These are phyloP conservation scores for Mucor saturninus DNA, from an alignment of 371 early-diverging fungal genomes.

Conservation along the genomic window DNA sequence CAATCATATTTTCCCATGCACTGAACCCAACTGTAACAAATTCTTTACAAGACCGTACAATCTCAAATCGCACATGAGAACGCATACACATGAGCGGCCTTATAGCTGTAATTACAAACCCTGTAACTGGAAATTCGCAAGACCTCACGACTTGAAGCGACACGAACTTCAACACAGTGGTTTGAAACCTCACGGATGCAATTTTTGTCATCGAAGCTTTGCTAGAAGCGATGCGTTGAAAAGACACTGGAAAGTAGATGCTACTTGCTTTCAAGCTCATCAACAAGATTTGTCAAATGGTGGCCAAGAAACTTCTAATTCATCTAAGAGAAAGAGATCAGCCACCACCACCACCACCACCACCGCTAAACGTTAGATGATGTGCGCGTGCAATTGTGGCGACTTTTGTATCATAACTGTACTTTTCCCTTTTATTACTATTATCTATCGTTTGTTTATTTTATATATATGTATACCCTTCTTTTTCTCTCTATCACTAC, in stretches of 20 bases:
- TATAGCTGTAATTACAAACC: slow-evolving; percentile 58
- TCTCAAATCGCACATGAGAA: slow-evolving; percentile 78
- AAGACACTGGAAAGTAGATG: slow-evolving; percentile 49
- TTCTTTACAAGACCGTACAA: slow-evolving; percentile 80
- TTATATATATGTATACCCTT: not conserved
- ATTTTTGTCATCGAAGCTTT: slow-evolving; percentile 68
- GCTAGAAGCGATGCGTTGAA: slow-evolving; percentile 76
- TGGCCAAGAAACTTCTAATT: not conserved
- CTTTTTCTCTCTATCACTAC: not conserved
- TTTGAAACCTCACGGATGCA: slow-evolving; percentile 62
- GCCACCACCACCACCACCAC: not conserved
- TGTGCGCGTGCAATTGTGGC: too few species aligned
- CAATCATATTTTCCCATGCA: not conserved
- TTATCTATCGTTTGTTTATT: not conserved
- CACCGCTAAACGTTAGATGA: too few species aligned
- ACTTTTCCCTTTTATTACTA: not conserved
- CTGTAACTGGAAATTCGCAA: slow-evolving; percentile 66
- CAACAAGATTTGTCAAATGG: slow-evolving; percentile 6
- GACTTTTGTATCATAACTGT: not conserved
- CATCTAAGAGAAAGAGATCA: slow-evolving; percentile 5
- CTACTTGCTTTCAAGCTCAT: slow-evolving; percentile 17
- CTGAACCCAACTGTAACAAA: slow-evolving; percentile 54
- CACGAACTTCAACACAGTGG: slow-evolving; percentile 71
- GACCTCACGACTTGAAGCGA: slow-evolving; percentile 82
- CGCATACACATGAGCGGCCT: slow-evolving; percentile 75